These are phyloP conservation scores for Proliferodiscus dingleyae DNA, from an alignment of 2,329 filamentous ascomycete genomes.

Conservation along the genomic window DNA sequence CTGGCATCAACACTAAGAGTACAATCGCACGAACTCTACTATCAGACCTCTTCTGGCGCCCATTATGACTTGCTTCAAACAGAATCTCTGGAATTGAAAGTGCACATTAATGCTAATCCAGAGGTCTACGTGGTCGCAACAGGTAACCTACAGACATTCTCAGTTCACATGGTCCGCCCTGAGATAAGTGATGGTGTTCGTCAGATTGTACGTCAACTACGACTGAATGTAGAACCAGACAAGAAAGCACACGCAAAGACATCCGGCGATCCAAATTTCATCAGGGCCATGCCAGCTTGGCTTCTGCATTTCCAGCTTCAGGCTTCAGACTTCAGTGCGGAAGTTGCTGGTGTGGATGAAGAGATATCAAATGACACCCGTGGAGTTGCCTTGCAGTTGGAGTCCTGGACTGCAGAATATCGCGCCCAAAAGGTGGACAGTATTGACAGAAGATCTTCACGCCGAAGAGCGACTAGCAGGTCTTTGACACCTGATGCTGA, in stretches of 20 bases:
- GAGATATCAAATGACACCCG: slow-evolving; percentile 76
- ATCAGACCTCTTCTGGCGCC: slow-evolving; percentile 78
- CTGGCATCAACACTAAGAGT: slow-evolving; percentile 76
- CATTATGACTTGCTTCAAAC: slow-evolving; percentile 84
- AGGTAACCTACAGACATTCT: slow-evolving; percentile 79
- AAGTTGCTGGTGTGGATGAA: slow-evolving; percentile 83
- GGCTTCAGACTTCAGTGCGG: slow-evolving; percentile 82
- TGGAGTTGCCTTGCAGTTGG: slow-evolving; percentile 79
- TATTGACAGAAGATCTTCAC: slow-evolving; percentile 48
- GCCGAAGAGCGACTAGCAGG: slow-evolving; percentile 71
- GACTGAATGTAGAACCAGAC: slow-evolving; percentile 62
- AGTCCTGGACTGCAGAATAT: slow-evolving; percentile 86
- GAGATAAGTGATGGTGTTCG: slow-evolving; percentile 91
- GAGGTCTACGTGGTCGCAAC: slow-evolving; percentile 77
- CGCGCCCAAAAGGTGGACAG: slow-evolving; percentile 72
- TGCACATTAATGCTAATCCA: slow-evolving; percentile 78
- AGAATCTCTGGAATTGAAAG: slow-evolving; percentile 81
- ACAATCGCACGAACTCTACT: slow-evolving; percentile 85
- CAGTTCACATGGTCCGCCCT: slow-evolving; percentile 80
- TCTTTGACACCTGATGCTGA: slow-evolving; percentile 65
- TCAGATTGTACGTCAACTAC: slow-evolving; percentile 82
- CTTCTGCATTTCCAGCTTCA: slow-evolving; percentile 78
- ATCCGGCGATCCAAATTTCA: slow-evolving; percentile 57
- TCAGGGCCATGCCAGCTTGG: slow-evolving; percentile 79
- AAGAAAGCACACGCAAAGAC: slow-evolving; percentile 47